Evolutionary conservation across 352 stramenopile species (phyloP), one percentile per base, ranked within the genome.

Genomic region (Pythium aphanidermatum): DNA sequence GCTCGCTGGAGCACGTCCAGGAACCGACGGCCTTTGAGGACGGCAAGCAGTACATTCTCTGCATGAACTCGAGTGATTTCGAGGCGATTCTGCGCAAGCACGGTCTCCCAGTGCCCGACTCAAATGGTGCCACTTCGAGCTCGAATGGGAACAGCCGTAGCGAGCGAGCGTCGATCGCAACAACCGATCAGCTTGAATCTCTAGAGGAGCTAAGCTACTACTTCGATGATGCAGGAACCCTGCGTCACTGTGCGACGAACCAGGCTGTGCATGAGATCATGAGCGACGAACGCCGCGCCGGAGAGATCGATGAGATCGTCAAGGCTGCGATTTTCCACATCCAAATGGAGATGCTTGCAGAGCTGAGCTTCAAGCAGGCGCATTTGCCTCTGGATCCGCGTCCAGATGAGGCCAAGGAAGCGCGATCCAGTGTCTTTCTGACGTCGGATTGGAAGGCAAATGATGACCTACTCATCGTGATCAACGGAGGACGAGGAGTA

Each of bases 291-390:
- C 57, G 69, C 17, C 67, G 73, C 21, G 77, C 74, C 0, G 58
- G 63, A 16, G 74, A 90, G 38, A 69, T 87, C 49, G 74, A 87
- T 45, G 77, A 89, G 26, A 86, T 87, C 49, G 73, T 90, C 35
- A 84, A 86, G 46, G 77, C 77, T 13, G 77, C 77, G 38, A 90
- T 90, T 53, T 90, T 87, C 59, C 74, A 87, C 45, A 86, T 90
- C 30, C 74, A 90, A 49, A 87, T 87, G 70, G 77, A 90, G 38
- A 86, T 90, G 77, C 52, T 90, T 31, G 77, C 74, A 2, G 77
- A 90, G 37, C 49, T 90, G 41, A 65, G 64, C 11, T 90, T 90
- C 39, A 83, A 86, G 46, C 74, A 87, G 47, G 77, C 73, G 14
- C 70, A 76, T 26, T 65, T 87, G 9, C 77, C 73, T 25, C 54